phyloP scores from a whole-genome alignment of 192 early-diverging fungal genomes.

The Entomortierella parvispora region DNA sequence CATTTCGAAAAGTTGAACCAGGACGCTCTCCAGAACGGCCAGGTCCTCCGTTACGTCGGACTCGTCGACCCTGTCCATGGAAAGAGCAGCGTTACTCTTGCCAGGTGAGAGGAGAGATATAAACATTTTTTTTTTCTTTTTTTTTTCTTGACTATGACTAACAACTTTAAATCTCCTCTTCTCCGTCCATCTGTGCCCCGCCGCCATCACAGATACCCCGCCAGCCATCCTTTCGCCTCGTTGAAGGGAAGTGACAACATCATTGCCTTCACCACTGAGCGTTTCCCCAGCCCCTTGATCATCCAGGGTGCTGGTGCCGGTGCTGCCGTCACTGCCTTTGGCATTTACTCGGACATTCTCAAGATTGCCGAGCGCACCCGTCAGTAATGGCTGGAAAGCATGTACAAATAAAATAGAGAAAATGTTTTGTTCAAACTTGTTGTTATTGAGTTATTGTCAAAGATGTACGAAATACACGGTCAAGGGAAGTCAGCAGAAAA shows the following conservation, averaged over 20 bases:
- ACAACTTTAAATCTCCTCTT: neutral
- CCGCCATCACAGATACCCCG: conserved; percentile 69
- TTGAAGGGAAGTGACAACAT: conserved; percentile 99
- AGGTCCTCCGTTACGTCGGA: conserved; percentile 96
- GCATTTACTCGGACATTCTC: conserved; percentile 93
- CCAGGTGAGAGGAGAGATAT: conserved; percentile 55
- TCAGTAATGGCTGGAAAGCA: conserved; percentile 10
- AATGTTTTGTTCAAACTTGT: neutral
- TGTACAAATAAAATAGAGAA: neutral
- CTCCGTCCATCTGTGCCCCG: neutral
- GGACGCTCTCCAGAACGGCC: conserved; percentile 72
- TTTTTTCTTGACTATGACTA: conserved; percentile 6
- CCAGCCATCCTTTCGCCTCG: conserved; percentile 93
- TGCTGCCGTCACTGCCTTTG: conserved; percentile 97
- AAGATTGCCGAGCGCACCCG: conserved; percentile 79
- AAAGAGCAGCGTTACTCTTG: conserved; percentile 81
- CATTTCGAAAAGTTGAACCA: conserved; percentile 88
- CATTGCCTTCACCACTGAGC: conserved; percentile 93
- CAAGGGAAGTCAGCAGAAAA: neutral
- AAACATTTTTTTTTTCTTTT: conserved; percentile 3
- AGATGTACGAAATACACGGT: too few relatives aligned
- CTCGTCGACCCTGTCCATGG: conserved; percentile 78
- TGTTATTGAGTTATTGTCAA: neutral
- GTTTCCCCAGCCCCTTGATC: conserved; percentile 95
- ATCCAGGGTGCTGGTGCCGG: conserved; percentile 97